These are phyloP conservation scores for Hypomyces perniciosus DNA, from an alignment of 2,329 filamentous ascomycete species.

Conservation along the genomic window DNA sequence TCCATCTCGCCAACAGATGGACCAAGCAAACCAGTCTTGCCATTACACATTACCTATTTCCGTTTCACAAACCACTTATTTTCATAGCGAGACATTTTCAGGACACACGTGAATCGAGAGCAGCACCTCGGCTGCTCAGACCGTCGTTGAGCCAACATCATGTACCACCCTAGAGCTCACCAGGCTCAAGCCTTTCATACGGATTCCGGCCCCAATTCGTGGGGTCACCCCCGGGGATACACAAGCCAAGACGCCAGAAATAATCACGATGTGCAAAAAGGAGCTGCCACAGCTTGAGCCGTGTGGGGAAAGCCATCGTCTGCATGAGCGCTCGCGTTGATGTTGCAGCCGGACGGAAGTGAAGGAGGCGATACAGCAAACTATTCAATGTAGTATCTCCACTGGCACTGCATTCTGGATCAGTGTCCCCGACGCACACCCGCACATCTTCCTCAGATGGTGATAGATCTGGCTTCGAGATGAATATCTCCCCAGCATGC, in stretches of 20 bases:
- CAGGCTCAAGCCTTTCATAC: conserved; percentile 15
- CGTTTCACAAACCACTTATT: background rate
- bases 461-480: conserved; percentile 63
- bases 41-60: background rate
- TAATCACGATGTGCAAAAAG: conserved; percentile 95
- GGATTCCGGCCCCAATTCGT: conserved; percentile 56
- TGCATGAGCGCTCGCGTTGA: conserved; percentile 19
- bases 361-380: conserved; percentile 20
- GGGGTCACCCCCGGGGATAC: conserved; percentile 73
- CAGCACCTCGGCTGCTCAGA: background rate
- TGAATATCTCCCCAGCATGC: conserved; percentile 85
- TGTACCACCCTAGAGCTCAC: background rate
- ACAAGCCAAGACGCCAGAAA: conserved; percentile 89
- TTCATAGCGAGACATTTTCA: no score
- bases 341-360: conserved; percentile 19
- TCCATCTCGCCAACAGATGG: background rate
- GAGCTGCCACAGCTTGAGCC: conserved; percentile 80
- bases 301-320: conserved; percentile 46
- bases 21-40: background rate
- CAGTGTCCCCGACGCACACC: conserved; percentile 65
- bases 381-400: conserved; percentile 35
- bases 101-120: no score
- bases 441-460: conserved; percentile 63
- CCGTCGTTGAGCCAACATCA: background rate
- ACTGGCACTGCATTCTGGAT: conserved; percentile 65